Evolutionary conservation across 768 basidiomycete species (phyloP), one percentile per base, ranked within the genome.

Genomic region (Russula olivacea): DNA sequence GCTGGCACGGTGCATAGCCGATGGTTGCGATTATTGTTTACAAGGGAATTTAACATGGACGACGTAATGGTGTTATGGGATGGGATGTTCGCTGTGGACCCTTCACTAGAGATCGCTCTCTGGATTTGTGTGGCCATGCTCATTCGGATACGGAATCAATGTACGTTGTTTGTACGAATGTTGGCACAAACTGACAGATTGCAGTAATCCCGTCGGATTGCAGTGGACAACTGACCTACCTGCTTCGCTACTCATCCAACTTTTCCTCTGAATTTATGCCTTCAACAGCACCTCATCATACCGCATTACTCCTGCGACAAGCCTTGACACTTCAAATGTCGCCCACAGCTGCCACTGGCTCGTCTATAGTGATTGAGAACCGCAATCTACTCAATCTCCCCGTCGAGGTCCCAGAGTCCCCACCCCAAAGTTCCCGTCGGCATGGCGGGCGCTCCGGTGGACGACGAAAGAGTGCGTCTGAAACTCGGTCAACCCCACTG

Each of bases 101-200:
- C 89, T 21, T 79, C 87, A 0, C 77, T 96, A 32, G 84, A 87
- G 55, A 75, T 97, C 41, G 84, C 88, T 1, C 85, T 87, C 58
- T 95, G 91, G 88, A 78, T 96, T 55, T 94, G 92, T 70, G 86
- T 98, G 21, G 91, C 93, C 1, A 95, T 98, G 94, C 82, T 99
- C 19, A 83, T 98, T 59, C 86, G 97, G 58, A 91, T 98, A 69
- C 87, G 97, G 53, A 93, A 93, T 70, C 81, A 89, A 70, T 74
- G 94, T 93, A 68, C 75, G 91, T 76, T 25, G 28, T 45, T 50
- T 12, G 25, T 55, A 1, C 38, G 23, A 25, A 12, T 17, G 12
- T 36, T 45, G 34, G 57, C 55, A 40, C 12, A 15, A 53, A 30
- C 64, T 68, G 36, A 69, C 45, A 28, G 23, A 47, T 58, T 55